phyloP scores from a whole-genome alignment of 768 basidiomycete species.

The Tylopilus subfusipes region DNA sequence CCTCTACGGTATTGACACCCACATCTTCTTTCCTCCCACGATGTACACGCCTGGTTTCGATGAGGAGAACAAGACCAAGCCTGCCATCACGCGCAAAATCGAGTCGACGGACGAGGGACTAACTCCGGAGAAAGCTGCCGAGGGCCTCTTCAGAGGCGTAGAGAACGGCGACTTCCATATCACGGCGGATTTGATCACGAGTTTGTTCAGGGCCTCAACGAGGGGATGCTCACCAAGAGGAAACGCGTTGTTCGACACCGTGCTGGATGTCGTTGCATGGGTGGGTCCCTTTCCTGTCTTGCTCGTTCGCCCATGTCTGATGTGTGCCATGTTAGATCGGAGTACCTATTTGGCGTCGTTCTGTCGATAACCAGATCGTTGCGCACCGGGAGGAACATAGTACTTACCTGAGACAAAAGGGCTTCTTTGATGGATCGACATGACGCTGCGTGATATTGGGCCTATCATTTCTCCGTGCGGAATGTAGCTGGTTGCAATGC shows the following conservation, averaged over 20 bases:
- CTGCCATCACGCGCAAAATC: conserved; percentile 67
- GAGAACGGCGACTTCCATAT: conserved; percentile 71
- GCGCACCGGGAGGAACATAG: conserved; percentile 47
- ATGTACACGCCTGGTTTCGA: conserved; percentile 77
- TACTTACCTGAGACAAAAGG: conserved; percentile 40
- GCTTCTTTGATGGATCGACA: conserved; percentile 36
- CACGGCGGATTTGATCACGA: conserved; percentile 63
- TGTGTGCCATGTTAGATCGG: conserved; percentile 37
- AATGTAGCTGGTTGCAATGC: not conserved
- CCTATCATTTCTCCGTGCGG: not conserved
- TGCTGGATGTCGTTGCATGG: conserved; percentile 40
- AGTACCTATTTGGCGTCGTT: conserved; percentile 49
- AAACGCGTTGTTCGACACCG: conserved; percentile 54
- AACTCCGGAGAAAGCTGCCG: conserved; percentile 62
- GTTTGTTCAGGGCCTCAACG: conserved; percentile 64
- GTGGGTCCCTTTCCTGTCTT: conserved; percentile 32
- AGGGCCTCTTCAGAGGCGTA: conserved; percentile 63
- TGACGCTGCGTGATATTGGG: not conserved
- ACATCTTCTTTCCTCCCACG: conserved; percentile 79
- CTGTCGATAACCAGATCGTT: conserved; percentile 46
- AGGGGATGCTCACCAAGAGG: conserved; percentile 56
- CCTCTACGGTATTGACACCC: conserved; percentile 73
- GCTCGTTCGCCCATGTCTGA: not conserved
- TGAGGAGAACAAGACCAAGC: conserved; percentile 75
- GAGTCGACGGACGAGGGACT: conserved; percentile 68